Conservation (phyloP, 139 green algal genomes). For the Micractinium conductrix region DNA sequence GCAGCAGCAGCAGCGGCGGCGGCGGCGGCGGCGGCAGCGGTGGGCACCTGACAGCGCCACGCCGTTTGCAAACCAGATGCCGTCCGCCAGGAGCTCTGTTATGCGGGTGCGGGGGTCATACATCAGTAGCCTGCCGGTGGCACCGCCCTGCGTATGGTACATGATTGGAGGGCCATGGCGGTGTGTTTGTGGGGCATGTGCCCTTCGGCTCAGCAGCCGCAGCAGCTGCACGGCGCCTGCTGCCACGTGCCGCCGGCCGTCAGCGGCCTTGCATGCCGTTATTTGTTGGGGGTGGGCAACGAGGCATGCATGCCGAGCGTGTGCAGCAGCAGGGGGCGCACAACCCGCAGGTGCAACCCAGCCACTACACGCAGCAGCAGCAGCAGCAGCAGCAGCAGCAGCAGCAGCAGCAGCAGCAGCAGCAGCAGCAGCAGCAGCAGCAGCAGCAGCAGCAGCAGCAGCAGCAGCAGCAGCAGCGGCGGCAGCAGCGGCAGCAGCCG, state of each 20-base stretch:
- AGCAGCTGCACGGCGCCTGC: no score
- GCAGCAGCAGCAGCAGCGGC: no score
- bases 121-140: conserved; percentile 63
- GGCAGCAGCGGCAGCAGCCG: no score
- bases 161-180: no score
- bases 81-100: conserved; percentile 55
- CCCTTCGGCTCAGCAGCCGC: no score
- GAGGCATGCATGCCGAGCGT: conserved; percentile 20
- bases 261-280: background rate
- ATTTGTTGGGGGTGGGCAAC: background rate
- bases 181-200: no score
- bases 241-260: background rate
- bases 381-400: background rate
- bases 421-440: background rate
- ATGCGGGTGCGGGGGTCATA: conserved; percentile 60
- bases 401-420: background rate
- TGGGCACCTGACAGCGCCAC: conserved; percentile 57
- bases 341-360: no score
- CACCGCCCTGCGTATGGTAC: conserved; percentile 31
- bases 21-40: background rate
- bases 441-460: conserved; percentile 28
- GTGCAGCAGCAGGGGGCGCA: background rate
- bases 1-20: no score
- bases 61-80: conserved; percentile 80
- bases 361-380: no score